These are phyloP conservation scores for Malassezia caprae DNA, from an alignment of 1,284 basidiomycete species.

Conservation along the genomic window DNA sequence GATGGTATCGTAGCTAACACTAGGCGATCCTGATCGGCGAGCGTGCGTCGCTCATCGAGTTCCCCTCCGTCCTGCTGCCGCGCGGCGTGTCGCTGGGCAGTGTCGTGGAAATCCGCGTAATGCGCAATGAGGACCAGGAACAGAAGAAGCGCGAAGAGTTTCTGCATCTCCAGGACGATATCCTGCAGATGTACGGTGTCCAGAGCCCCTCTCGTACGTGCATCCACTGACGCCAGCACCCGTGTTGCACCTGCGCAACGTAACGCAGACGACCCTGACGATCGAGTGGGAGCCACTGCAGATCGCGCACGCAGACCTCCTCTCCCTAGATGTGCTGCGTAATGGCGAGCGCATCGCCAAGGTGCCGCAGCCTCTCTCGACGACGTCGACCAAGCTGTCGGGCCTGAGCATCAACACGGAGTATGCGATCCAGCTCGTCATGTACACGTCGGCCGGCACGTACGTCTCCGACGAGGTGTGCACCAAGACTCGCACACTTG, in stretches of 20 bases:
- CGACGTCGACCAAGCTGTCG: slow-evolving; percentile 43
- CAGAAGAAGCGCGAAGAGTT: slow-evolving; percentile 33
- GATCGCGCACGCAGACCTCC: slow-evolving; percentile 35
- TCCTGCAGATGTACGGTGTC: slow-evolving; percentile 38
- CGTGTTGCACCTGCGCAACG: slow-evolving; percentile 33
- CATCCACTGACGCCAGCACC: slow-evolving; percentile 20
- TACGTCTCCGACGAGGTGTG: slow-evolving; percentile 33
- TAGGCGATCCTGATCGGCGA: slow-evolving; percentile 48
- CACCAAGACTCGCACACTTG: slow-evolving; percentile 40
- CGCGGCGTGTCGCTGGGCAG: slow-evolving; percentile 38
- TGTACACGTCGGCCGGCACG: slow-evolving; percentile 42
- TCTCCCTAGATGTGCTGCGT: slow-evolving; percentile 43
- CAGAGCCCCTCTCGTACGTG: slow-evolving; percentile 30
- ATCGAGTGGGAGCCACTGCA: slow-evolving; percentile 43
- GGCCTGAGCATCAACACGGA: slow-evolving; percentile 42
- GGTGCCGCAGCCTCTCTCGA: slow-evolving; percentile 41
- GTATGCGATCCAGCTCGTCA: slow-evolving; percentile 45
- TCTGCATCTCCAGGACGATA: slow-evolving; percentile 40
- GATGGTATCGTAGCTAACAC: slow-evolving; percentile 13
- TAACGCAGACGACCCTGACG: slow-evolving; percentile 45
- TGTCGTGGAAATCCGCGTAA: slow-evolving; percentile 43
- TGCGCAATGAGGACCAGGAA: slow-evolving; percentile 40
- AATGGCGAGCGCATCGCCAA: slow-evolving; percentile 41
- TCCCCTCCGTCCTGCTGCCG: slow-evolving; percentile 44
- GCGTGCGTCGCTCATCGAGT: slow-evolving; percentile 46